Percentiles rank a stretch among this genome's conserved stretches.
Evolutionary conservation across 1,284 basidiomycete genomes (phyloP).

Genomic region (Ustilago curta): DNA sequence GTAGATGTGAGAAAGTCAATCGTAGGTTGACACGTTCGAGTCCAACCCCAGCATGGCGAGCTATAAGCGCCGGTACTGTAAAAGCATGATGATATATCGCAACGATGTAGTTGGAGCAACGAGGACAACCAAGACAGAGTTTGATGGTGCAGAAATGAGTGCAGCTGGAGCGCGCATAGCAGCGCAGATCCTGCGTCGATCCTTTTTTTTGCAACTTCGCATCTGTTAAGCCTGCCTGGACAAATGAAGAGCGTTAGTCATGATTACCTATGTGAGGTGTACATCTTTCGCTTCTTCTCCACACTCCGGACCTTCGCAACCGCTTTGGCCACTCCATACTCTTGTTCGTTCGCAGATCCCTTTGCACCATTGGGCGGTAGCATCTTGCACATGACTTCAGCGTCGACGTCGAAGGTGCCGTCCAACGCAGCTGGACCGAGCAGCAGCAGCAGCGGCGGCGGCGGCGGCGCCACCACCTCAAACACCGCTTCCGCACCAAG

Average conservation of each 20-base stretch:
- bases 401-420: slow-evolving; percentile 3
- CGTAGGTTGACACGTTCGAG: background rate
- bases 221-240: too few species aligned
- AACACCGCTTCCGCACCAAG: background rate
- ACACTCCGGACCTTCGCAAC: background rate
- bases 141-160: background rate
- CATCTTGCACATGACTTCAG: slow-evolving; percentile 9
- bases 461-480: background rate
- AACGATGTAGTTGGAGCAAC: background rate
- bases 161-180: slow-evolving; percentile 14
- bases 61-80: background rate
- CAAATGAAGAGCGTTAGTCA: background rate
- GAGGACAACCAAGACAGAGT: background rate
- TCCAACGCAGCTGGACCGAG: background rate
- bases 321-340: slow-evolving; percentile 21
- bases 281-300: slow-evolving; percentile 1
- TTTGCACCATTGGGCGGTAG: background rate
- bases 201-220: background rate
- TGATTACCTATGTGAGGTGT: slow-evolving; percentile 11
- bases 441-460: too few species aligned
- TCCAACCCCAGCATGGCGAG: background rate
- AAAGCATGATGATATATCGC: background rate
- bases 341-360: background rate
- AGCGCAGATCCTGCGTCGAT: background rate
- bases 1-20: slow-evolving; percentile 3